Conservation (phyloP, 176 grass and related monocot species). For the Juncus inflexus region DNA sequence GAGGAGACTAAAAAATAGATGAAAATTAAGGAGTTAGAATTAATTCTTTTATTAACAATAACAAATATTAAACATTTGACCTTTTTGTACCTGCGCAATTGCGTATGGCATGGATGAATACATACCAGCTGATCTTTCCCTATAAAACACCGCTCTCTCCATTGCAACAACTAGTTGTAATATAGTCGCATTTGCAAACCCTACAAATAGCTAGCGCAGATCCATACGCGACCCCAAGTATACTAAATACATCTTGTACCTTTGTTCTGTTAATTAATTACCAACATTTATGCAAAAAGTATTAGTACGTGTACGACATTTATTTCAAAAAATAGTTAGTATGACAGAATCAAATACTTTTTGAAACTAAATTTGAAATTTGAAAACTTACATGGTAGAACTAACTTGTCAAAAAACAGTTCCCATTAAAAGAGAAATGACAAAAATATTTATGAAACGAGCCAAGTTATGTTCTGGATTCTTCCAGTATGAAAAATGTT, state of each 20-base stretch:
- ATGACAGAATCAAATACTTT: not conserved
- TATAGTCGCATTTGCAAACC: conserved; percentile 27
- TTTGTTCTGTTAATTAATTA: conserved; percentile 43
- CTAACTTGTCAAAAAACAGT: conserved; percentile 79
- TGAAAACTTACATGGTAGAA: conserved; percentile 62
- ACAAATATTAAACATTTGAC: too few species aligned
- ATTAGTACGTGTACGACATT: not conserved
- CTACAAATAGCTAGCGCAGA: conserved; percentile 39
- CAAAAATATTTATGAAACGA: conserved; percentile 69
- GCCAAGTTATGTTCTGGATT: conserved; percentile 81
- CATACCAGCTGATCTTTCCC: conserved; percentile 40
- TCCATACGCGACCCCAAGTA: conserved; percentile 36
- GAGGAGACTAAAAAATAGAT: too few species aligned
- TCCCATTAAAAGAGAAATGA: conserved; percentile 66
- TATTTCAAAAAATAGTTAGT: not conserved
- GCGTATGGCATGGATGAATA: conserved; percentile 36
- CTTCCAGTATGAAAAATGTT: conserved; percentile 91
- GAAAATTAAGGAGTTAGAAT: too few species aligned
- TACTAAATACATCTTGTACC: conserved; percentile 79
- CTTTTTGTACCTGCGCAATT: conserved; percentile 36
- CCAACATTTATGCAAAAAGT: not conserved
- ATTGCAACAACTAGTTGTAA: conserved; percentile 35
- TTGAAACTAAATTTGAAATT: not conserved
- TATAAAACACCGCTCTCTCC: conserved; percentile 40
- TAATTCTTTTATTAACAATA: too few species aligned